phyloP scores from a whole-genome alignment of 495 filamentous ascomycete species.

The Penicillium lividum region DNA sequence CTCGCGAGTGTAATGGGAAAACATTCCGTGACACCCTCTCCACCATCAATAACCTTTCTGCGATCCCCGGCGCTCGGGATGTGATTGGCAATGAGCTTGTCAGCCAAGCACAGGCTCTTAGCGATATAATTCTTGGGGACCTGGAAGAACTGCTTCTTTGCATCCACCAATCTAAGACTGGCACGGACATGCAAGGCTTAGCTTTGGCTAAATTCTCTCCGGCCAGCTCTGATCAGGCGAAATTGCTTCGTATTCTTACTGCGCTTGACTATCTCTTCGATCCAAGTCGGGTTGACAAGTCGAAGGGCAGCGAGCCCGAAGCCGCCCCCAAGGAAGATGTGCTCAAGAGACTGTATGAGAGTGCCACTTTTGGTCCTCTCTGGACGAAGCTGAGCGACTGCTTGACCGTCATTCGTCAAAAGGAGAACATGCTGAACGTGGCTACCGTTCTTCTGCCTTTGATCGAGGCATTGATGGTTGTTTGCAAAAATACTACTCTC shows the following conservation, averaged over 20 bases:
- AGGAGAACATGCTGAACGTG: slow-evolving; percentile 93
- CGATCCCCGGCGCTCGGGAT: slow-evolving; percentile 85
- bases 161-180: slow-evolving; percentile 80
- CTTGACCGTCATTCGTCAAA: slow-evolving; percentile 80
- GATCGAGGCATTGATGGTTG: slow-evolving; percentile 97
- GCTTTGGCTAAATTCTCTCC: slow-evolving; percentile 95
- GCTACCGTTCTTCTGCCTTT: slow-evolving; percentile 92
- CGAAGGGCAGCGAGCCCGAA: slow-evolving; percentile 56
- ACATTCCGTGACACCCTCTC: slow-evolving; percentile 96
- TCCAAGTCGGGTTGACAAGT: slow-evolving; percentile 59
- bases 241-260: slow-evolving; percentile 88
- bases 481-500: slow-evolving; percentile 92
- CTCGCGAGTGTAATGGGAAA: slow-evolving; percentile 93
- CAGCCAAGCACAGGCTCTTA: slow-evolving; percentile 77
- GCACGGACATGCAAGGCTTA: slow-evolving; percentile 92
- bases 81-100: slow-evolving; percentile 91
- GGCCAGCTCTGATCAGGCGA: slow-evolving; percentile 91
- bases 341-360: slow-evolving; percentile 83
- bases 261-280: slow-evolving; percentile 96
- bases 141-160: slow-evolving; percentile 85
- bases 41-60: slow-evolving; percentile 95
- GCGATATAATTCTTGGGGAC: slow-evolving; percentile 78
- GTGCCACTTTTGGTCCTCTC: slow-evolving; percentile 80
- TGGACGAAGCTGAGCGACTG: slow-evolving; percentile 96
- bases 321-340: slow-evolving; percentile 69